Evolutionary conservation across 176 grass and related monocot species (phyloP).

Genomic region (Rhynchospora pubera): DNA sequence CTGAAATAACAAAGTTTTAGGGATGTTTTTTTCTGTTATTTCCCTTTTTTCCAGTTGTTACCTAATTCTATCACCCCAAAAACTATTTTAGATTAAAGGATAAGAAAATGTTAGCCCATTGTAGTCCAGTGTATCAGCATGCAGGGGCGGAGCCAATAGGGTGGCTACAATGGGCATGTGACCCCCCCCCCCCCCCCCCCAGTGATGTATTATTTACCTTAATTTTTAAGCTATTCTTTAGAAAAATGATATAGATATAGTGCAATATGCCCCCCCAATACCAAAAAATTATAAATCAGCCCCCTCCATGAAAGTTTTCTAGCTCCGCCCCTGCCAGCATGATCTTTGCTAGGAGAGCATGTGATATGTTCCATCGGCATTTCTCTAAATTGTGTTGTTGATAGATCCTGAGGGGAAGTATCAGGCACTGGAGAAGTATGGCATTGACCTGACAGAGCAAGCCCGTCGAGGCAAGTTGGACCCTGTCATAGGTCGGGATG

Average conservation of each 20-base stretch:
- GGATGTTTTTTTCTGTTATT: neutral
- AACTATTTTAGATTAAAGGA: neutral
- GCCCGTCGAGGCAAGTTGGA: conserved; percentile 80
- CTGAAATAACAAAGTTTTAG: neutral
- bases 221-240: too few relatives aligned
- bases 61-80: neutral
- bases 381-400: conserved; percentile 12
- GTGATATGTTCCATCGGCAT: neutral
- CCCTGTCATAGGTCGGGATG: conserved; percentile 88
- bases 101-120: neutral
- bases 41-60: neutral
- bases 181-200: too few relatives aligned
- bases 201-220: too few relatives aligned
- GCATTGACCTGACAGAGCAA: conserved; percentile 89
- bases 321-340: too few relatives aligned
- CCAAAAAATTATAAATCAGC: too few relatives aligned
- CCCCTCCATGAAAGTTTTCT: too few relatives aligned
- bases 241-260: too few relatives aligned
- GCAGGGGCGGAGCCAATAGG: too few relatives aligned
- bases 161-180: too few relatives aligned
- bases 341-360: neutral
- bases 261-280: too few relatives aligned
- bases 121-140: neutral
- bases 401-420: conserved; percentile 94
- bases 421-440: conserved; percentile 87